A percentile compares a stretch with the other conserved stretches of the same genome.
Evolutionary conservation across 306 rosid species (phyloP).

Genomic region (Dalbergia cochinchinensis): DNA sequence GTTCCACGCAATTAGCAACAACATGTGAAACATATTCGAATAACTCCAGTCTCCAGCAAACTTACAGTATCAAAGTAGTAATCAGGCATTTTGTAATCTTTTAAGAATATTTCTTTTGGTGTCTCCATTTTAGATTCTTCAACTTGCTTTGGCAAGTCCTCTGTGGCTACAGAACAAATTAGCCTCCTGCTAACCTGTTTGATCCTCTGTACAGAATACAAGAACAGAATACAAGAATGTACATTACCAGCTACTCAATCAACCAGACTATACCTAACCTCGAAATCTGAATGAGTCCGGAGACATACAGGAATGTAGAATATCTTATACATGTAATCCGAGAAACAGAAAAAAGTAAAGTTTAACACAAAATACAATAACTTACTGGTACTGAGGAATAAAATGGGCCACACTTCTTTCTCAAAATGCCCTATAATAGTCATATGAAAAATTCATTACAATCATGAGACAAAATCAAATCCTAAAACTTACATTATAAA

Average conservation of each 20-base stretch:
- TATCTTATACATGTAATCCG: not conserved
- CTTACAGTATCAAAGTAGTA: constrained; percentile 86
- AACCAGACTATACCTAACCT: constrained; percentile 14
- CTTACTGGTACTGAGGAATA: constrained; percentile 65
- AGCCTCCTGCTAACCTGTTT: constrained; percentile 63
- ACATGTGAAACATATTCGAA: constrained; percentile 34
- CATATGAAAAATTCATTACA: constrained; percentile 37
- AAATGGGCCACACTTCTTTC: constrained; percentile 49
- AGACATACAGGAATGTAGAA: constrained; percentile 10
- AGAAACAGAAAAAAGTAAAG: constrained; percentile 32
- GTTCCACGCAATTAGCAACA: constrained; percentile 38
- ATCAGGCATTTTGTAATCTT: constrained; percentile 91
- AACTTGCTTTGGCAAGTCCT: constrained; percentile 61
- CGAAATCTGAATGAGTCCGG: constrained; percentile 7
- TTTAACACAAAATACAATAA: constrained; percentile 39
- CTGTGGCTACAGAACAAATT: constrained; percentile 84
- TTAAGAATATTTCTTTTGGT: constrained; percentile 89
- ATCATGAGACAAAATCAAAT: constrained; percentile 19
- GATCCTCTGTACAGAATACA: constrained; percentile 62
- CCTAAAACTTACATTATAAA: not conserved
- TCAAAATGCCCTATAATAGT: constrained; percentile 57
- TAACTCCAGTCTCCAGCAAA: constrained; percentile 23
- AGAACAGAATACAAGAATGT: constrained; percentile 42
- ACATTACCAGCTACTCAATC: constrained; percentile 31
- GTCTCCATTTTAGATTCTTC: constrained; percentile 81